Evolutionary conservation across 192 early-diverging fungal genomes (phyloP), one percentile per base, ranked within the genome.

Genomic region (Blastocladiella britannica): DNA sequence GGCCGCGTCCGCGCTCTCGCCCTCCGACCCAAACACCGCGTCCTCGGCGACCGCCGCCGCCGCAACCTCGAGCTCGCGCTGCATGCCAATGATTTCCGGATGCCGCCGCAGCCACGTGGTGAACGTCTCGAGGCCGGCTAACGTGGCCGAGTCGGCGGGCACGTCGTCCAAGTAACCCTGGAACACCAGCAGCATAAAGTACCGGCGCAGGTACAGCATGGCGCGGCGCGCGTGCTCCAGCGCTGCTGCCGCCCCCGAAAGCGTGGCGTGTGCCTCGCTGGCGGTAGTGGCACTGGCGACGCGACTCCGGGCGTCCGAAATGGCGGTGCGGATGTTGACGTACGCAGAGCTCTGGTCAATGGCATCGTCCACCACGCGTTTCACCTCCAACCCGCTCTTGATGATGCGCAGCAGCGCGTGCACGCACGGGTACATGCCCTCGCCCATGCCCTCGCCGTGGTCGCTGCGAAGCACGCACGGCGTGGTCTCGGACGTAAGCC

Each of bases 351-450:
- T 81, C 2, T 18, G 28, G 56, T 82, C 80, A 47, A 82, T 77
- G 4, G 59, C 67, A 28, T 73, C 54, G 55, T 82, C 80, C 0
- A 82, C 80, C 7, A 67, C 55, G n/a, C 59, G 26, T 51, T 80
- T 76, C 65, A 66, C 72, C 30, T 72, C 74, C 9, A 81, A 53
- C 0, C 80, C 80, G 53, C 81, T 70, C 8, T 67, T 54, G 51
- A 82, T 72, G 1, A 82, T 76, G n/a, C 80, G 70, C 28, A 80
- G 57, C 4, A 82, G 66, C 30, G 71, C 70, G 63, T 82, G 72
- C 60, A 79, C 77, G 28, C 72, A 61, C 59, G 67, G 69, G 58
- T 79, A 82, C 28, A 73, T 79, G 12, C 70, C 61, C 5, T 53
- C 63, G 26, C 37, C 15, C 37, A 20, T 29, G 55, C 20, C 27